A percentile compares a stretch with the other conserved stretches of the same genome.
Conservation (phyloP, 257 asterid genomes). For the Solanum commersonii region DNA sequence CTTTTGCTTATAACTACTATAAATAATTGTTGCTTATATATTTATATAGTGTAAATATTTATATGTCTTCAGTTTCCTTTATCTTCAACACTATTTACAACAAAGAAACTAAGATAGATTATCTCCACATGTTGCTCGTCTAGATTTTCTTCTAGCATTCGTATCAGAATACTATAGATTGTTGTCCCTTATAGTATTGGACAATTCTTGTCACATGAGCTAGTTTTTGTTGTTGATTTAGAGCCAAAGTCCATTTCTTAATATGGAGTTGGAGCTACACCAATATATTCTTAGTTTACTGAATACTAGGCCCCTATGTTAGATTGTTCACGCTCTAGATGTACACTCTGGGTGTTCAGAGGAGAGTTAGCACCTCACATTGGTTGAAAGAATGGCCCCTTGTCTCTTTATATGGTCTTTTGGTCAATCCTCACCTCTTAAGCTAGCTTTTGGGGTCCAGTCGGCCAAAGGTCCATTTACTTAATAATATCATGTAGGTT, state of each 20-base stretch:
- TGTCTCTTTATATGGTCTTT: neutral
- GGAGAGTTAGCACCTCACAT: neutral
- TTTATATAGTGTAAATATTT: too few species aligned
- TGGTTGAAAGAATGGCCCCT: neutral
- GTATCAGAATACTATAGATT: neutral
- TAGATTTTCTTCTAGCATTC: neutral
- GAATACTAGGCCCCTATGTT: neutral
- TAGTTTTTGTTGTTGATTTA: neutral
- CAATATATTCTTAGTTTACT: neutral
- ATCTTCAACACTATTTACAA: too few species aligned
- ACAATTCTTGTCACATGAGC: neutral
- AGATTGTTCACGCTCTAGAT: neutral
- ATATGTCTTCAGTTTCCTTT: too few species aligned
- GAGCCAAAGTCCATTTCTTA: neutral
- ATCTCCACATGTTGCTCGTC: neutral
- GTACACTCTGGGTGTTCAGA: neutral
- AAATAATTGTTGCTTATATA: too few species aligned
- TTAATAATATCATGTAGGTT: neutral
- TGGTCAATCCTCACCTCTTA: neutral
- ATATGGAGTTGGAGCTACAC: neutral
- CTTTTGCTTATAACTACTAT: neutral
- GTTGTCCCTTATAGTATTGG: neutral
- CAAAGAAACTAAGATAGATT: neutral
- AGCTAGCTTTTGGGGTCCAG: neutral
- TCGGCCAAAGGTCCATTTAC: neutral